These are phyloP conservation scores for Cladosporium oxysporum DNA, from an alignment of 2,329 filamentous ascomycete species.

Conservation along the genomic window DNA sequence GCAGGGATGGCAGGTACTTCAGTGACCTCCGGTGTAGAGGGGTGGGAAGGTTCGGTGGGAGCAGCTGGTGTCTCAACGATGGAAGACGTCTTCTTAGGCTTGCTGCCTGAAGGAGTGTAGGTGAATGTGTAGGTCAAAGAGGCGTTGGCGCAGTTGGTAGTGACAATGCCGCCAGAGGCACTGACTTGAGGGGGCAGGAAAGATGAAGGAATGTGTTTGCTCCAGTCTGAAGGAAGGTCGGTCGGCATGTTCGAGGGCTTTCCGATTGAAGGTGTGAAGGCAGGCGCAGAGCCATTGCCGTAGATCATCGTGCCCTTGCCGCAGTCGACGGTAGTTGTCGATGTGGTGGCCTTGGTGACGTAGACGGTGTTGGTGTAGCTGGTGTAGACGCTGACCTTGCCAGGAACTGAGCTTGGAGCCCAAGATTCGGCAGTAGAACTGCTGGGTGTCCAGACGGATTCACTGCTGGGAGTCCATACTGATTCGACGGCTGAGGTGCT, in stretches of 20 bases:
- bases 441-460: conserved; percentile 19
- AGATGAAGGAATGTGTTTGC: conserved; percentile 13
- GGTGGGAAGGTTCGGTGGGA: conserved; percentile 1
- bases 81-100: conserved; percentile 23
- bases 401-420: conserved; percentile 8
- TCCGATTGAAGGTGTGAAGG: conserved; percentile 1
- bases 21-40: conserved; percentile 12
- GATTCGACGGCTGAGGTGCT: background rate
- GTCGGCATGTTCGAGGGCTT: conserved; percentile 14
- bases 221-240: conserved; percentile 14
- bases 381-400: conserved; percentile 15
- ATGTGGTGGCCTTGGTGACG: conserved; percentile 17
- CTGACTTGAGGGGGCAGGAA: conserved; percentile 11
- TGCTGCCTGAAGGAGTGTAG: conserved; percentile 18
- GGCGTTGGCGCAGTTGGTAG: conserved; percentile 20
- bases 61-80: background rate
- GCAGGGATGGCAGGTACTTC: conserved; percentile 17
- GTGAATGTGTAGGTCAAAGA: conserved; percentile 21
- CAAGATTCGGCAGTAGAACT: background rate
- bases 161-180: conserved; percentile 5
- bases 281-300: conserved; percentile 13
- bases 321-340: conserved; percentile 16
- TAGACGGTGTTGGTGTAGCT: conserved; percentile 20
- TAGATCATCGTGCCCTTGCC: conserved; percentile 19
- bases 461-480: conserved; percentile 14